phyloP scores from a whole-genome alignment of 2,329 filamentous ascomycete genomes.

The Sclerotinia subarctica region DNA sequence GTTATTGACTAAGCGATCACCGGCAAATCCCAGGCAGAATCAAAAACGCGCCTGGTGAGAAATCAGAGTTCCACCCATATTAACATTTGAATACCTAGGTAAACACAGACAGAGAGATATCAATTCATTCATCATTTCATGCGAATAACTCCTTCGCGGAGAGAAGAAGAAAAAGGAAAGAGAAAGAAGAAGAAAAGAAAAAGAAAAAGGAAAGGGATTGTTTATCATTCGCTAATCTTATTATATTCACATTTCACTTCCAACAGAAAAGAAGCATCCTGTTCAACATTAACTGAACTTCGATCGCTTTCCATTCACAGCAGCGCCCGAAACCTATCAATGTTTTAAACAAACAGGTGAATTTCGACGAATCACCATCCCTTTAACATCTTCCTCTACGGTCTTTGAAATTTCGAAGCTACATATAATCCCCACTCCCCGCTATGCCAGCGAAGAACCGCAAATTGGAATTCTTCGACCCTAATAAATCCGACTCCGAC shows the following conservation, averaged over 20 bases:
- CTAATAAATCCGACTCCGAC: constrained; percentile 63
- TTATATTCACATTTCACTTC: not conserved
- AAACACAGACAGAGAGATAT: not conserved
- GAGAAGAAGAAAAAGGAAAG: not conserved
- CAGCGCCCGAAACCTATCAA: constrained; percentile 15
- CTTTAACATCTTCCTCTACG: not conserved
- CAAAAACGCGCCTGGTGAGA: constrained; percentile 17
- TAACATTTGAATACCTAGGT: constrained; percentile 8
- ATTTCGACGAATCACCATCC: constrained; percentile 6
- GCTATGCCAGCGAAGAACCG: constrained; percentile 41
- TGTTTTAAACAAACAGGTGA: constrained; percentile 17
- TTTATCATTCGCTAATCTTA: not conserved
- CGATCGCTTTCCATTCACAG: not conserved
- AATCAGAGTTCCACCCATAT: constrained; percentile 14
- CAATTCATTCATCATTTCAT: constrained; percentile 15
- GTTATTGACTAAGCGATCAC: constrained; percentile 12
- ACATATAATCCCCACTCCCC: not conserved
- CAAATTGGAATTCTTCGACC: constrained; percentile 62
- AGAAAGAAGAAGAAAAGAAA: not conserved
- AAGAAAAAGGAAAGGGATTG: not conserved
- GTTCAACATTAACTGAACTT: not conserved
- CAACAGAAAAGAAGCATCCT: not conserved
- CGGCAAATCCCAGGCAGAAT: constrained; percentile 17
- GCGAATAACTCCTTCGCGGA: not conserved
- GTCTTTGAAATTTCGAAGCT: not conserved